Conservation (phyloP, 257 asterid species). For the Schizonepeta tenuifolia region DNA sequence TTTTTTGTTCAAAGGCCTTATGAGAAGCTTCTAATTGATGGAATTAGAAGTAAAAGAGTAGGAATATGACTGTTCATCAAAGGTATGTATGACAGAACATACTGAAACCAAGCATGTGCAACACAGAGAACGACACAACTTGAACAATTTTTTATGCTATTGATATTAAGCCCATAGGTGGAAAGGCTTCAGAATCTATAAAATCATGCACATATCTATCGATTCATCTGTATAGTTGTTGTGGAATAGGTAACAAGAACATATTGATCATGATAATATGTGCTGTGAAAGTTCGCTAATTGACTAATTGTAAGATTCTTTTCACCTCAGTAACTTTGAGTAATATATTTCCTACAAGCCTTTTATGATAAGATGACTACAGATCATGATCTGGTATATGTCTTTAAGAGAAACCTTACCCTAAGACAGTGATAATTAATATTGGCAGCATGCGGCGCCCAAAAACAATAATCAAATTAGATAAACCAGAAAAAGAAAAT, state of each 20-base stretch:
- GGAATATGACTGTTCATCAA: not conserved
- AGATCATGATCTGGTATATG: not conserved
- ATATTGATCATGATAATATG: not conserved
- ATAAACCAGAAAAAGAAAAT: not conserved
- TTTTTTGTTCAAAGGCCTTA: not conserved
- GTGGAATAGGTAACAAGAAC: not conserved
- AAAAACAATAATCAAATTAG: not conserved
- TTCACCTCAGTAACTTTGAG: not conserved
- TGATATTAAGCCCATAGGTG: not conserved
- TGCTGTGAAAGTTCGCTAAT: too few species aligned
- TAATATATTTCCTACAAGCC: conserved; percentile 5
- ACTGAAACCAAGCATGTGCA: not conserved
- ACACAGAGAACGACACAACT: not conserved
- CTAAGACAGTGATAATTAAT: not conserved
- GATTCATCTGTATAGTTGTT: not conserved
- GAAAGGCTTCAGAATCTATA: not conserved
- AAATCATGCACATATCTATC: conserved; percentile 5
- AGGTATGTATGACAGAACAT: not conserved
- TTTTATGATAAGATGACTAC: not conserved
- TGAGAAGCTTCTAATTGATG: not conserved
- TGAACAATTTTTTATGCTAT: not conserved
- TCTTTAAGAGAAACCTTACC: conserved; percentile 11
- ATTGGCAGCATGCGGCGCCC: not conserved
- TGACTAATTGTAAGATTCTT: not conserved
- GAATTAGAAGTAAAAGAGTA: not conserved